A percentile compares a stretch with the other conserved stretches of the same genome.
These are phyloP conservation scores for Penicillium canescens DNA, from an alignment of 495 filamentous ascomycete genomes.

Conservation along the genomic window DNA sequence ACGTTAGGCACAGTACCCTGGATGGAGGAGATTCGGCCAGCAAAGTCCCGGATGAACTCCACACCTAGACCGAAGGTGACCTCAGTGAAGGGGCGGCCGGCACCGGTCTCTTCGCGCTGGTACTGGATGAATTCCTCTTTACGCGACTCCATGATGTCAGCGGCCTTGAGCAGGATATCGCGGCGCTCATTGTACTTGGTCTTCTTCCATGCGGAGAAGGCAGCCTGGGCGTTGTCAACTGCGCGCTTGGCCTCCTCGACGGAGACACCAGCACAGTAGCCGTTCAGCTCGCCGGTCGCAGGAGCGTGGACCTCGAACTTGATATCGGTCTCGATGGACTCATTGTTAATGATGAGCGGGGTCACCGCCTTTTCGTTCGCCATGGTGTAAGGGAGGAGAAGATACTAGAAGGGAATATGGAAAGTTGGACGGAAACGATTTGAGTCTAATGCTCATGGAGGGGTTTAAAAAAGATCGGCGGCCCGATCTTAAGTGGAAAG, in stretches of 20 bases:
- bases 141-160: constrained; percentile 62
- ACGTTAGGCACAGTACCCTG: constrained; percentile 61
- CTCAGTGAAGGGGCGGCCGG: constrained; percentile 41
- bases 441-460: neutral
- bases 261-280: constrained; percentile 62
- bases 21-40: constrained; percentile 60
- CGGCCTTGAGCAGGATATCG: constrained; percentile 68
- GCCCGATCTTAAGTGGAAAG: neutral
- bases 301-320: constrained; percentile 71
- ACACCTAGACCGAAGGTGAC: constrained; percentile 61
- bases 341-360: constrained; percentile 74
- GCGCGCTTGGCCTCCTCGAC: constrained; percentile 57
- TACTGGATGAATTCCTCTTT: constrained; percentile 60
- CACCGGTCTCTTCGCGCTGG: constrained; percentile 69
- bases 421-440: neutral
- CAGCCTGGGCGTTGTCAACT: constrained; percentile 56
- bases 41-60: constrained; percentile 66
- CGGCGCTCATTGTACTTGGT: constrained; percentile 60
- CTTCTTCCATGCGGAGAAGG: constrained; percentile 69
- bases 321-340: constrained; percentile 57
- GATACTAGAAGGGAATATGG: constrained; percentile 1
- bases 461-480: neutral
- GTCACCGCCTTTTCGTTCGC: constrained; percentile 34
- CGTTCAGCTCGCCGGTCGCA: constrained; percentile 58
- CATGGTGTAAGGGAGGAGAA: constrained; percentile 2